Base-by-base conservation (phyloP, 179 eudicot genomes). In the Spergularia azorica region DNA sequence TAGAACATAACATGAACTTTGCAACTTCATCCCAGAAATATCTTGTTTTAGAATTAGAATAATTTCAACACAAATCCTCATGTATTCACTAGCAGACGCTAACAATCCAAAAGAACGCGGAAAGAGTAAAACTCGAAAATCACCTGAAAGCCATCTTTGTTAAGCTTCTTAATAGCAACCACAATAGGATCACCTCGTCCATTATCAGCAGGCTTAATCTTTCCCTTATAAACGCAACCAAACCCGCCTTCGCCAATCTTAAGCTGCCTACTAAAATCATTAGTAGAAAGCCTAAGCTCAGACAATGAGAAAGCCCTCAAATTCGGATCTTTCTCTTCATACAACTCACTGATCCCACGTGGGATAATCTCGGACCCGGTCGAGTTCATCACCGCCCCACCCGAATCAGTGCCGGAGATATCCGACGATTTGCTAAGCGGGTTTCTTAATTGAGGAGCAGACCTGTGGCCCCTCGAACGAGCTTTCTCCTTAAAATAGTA, bases 161-260 rank as follows among this genome's bases (percentile, higher is more conserved):
- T 89, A 76, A 92, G 94, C 84, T 82, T 91, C 80, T 92, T 92
- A 36, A 92, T 67, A 38, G 97, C 96, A 76, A 89, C 97, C 10
- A 74, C 58, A 55, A 67, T 17, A 5, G 86, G 80, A 20, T 83
- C 86, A 51, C 75, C 87, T 56, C 70, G 68, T 5, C 83, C 85
- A 10, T 84, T 87, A 70, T 80, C 84, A 76, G 67, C 79, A 72
- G 83, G 77, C 81, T 86, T 82, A 39, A 92, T 77, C 8, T 74
- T 77, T 10, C 94, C 97, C 61, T 85, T 91, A 71, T 91, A 92
- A n/a, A 92, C 96, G 73, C 90, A 41, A 39, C 97, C 97, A 79
- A 92, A 92, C 16, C 96, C 97, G 54, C 97, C 97, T 83, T 92
- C 97, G 60, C 97, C 96, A 80, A 92, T 91, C 88, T 92, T 92